Evolutionary conservation across 202 grass and related monocot genomes (phyloP).

Genomic region (Setaria italica): DNA sequence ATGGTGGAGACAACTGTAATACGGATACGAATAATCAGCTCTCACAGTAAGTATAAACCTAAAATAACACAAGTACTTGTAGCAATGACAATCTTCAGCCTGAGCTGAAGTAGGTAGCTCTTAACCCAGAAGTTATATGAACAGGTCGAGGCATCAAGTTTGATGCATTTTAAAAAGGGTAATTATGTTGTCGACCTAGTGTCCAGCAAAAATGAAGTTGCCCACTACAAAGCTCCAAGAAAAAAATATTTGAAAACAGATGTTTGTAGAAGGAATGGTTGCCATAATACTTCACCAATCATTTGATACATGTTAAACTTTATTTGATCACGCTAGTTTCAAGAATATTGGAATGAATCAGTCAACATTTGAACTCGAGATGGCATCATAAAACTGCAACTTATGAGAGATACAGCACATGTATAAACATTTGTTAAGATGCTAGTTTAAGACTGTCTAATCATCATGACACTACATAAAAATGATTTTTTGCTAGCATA

Average conservation of each 20-base stretch:
- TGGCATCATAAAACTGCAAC: background rate
- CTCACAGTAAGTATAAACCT: background rate
- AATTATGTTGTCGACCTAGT: background rate
- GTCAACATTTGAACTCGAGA: background rate
- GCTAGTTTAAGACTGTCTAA: background rate
- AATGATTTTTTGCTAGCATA: constrained; percentile 8
- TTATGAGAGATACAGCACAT: background rate
- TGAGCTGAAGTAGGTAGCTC: background rate
- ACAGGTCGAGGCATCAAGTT: background rate
- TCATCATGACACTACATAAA: background rate
- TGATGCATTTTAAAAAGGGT: background rate
- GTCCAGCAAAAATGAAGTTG: background rate
- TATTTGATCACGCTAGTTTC: constrained; percentile 15
- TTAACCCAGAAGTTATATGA: background rate
- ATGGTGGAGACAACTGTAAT: background rate
- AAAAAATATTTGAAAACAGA: background rate
- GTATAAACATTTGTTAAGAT: background rate
- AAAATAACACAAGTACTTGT: constrained; percentile 1
- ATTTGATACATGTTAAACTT: constrained; percentile 5
- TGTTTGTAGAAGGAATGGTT: background rate
- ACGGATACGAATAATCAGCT: background rate
- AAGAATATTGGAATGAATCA: background rate
- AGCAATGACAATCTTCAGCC: background rate
- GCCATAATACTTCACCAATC: constrained; percentile 17
- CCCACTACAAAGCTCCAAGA: background rate